Base-by-base conservation (phyloP, 192 early-diverging fungal species). In the Podila verticillata region DNA sequence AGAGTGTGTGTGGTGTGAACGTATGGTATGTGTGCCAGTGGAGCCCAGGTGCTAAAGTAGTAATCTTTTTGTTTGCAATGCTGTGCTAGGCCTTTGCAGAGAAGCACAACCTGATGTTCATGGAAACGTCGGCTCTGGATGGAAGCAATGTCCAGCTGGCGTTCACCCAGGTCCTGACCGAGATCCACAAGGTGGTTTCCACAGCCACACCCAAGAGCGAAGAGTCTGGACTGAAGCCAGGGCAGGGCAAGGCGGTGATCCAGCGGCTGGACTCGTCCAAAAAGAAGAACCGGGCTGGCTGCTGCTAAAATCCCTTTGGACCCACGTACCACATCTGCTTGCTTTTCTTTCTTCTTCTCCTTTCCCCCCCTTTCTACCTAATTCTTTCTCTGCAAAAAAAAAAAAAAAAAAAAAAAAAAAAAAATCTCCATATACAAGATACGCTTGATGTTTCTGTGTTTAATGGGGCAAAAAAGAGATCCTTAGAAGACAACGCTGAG, bases 111-210 rank as follows among this genome's bases (percentile, higher is more conserved):
- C 86, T 96, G 66, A 75, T 96, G 58, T 98, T 95, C 75, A 83
- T 92, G 65, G 95, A 98, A 83, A 93, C 95, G 24, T 91, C 89
- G 28, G 93, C 85, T 24, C 60, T 86, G 48, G 90, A 91, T 54
- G 89, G 95, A 48, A 98, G 94, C 73, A 92, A 94, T 19, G 93
- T 95, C 13, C 90, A 95, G 51, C 89, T 88, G 59, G 93, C 96
- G 0, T 92, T 95, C 72, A 94, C 94, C 68, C 71, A 65, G 72
- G 73, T 62, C 60, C 61, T 36, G 63, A 74, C 57, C 49, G 74
- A 65, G 61, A 83, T 56, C 31, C 71, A 56, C 73, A 79, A 64
- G 71, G 72, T 20, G 51, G 68, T 66, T 29, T 72, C 34, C 26
- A 59, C 56, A 28, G 19, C 47, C 1, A 32, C 35, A 61, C 74